Percentiles rank a stretch among this genome's conserved stretches.
phyloP scores from a whole-genome alignment of 2,329 filamentous ascomycete species.

The Aureobasidium sp. region DNA sequence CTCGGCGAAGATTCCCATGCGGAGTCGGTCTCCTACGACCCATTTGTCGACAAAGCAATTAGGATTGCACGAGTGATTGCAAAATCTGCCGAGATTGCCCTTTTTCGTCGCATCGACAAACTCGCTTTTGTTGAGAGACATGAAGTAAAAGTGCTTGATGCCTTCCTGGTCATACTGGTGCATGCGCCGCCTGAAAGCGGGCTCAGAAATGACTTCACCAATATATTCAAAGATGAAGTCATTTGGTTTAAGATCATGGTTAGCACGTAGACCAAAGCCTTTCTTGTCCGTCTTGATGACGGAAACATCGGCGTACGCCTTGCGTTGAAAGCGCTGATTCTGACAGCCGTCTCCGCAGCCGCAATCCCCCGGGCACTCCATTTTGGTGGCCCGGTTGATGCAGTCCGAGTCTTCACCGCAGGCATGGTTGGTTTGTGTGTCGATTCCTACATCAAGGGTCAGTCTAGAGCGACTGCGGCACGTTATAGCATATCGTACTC shows the following conservation, averaged over 20 bases:
- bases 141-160: constrained; percentile 99
- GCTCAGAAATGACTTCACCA: constrained; percentile 94
- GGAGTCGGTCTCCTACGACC: constrained; percentile 93
- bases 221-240: constrained; percentile 99
- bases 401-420: constrained; percentile 96
- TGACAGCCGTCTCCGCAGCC: constrained; percentile 83
- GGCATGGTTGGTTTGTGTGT: constrained; percentile 60
- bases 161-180: constrained; percentile 89
- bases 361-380: constrained; percentile 85
- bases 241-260: constrained; percentile 67
- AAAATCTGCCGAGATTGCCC: constrained; percentile 92
- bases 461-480: constrained; percentile 23
- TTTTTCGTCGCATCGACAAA: constrained; percentile 97
- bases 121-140: constrained; percentile 93
- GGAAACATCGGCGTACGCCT: constrained; percentile 81
- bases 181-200: constrained; percentile 82
- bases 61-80: constrained; percentile 97
- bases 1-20: constrained; percentile 97
- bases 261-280: constrained; percentile 82
- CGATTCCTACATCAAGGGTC: constrained; percentile 39
- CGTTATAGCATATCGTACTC: constrained; percentile 55
- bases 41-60: constrained; percentile 99
- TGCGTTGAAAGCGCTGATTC: constrained; percentile 90
- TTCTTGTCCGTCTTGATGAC: constrained; percentile 99
- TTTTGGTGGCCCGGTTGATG: constrained; percentile 96